Conservation (phyloP, 2,329 filamentous ascomycete species). For the Aspergillus sp. region DNA sequence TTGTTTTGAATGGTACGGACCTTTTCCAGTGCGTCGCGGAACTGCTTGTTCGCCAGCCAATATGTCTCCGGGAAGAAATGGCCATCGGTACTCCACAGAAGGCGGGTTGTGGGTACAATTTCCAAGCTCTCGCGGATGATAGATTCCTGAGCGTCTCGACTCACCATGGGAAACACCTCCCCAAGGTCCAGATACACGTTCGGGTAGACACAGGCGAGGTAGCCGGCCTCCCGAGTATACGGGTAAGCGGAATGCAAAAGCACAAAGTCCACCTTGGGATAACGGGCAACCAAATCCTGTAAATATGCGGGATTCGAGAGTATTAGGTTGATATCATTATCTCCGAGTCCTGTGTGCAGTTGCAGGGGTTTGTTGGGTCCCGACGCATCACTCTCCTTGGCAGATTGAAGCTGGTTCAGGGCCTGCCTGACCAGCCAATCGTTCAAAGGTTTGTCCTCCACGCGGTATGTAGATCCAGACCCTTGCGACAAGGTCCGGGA, state of each 20-base stretch:
- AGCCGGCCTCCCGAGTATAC: constrained; percentile 75
- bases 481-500: constrained; percentile 29
- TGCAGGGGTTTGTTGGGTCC: constrained; percentile 70
- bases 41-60: constrained; percentile 70
- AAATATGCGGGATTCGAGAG: constrained; percentile 74
- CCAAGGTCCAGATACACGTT: constrained; percentile 84
- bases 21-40: constrained; percentile 68
- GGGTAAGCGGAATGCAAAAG: constrained; percentile 81
- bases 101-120: constrained; percentile 71
- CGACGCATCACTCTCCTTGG: constrained; percentile 32
- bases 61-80: constrained; percentile 80
- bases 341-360: constrained; percentile 80
- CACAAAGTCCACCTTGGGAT: constrained; percentile 71
- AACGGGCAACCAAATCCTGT: constrained; percentile 70
- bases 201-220: constrained; percentile 72
- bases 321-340: constrained; percentile 72
- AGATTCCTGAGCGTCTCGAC: constrained; percentile 71
- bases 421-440: constrained; percentile 67
- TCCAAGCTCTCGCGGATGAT: constrained; percentile 74
- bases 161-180: constrained; percentile 78
- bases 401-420: constrained; percentile 58
- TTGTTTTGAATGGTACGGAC: constrained; percentile 45
- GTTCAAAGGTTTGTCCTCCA: constrained; percentile 67
- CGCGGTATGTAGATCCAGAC: constrained; percentile 32
- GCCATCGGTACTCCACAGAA: constrained; percentile 79